phyloP scores from a whole-genome alignment of 2,329 filamentous ascomycete species.

The Calonectria fujianensis region DNA sequence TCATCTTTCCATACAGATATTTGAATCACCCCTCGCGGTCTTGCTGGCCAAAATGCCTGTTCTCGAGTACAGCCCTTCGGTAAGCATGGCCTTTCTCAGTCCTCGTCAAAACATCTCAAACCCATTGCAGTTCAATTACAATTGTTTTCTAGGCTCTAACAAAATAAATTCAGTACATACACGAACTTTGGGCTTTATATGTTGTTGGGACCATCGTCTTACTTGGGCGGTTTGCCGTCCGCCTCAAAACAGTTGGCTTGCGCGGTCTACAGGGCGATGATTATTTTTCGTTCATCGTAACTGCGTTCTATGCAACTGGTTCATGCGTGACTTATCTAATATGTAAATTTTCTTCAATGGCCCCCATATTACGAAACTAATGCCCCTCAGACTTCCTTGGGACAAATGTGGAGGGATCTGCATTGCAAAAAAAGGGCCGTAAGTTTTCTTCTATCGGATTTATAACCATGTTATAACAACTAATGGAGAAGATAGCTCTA shows the following conservation, averaged over 20 bases:
- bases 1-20: too few species aligned
- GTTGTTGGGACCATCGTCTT: conserved; percentile 58
- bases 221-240: conserved; percentile 58
- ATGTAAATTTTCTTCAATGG: conserved; percentile 46
- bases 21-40: background rate
- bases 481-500: conserved; percentile 42
- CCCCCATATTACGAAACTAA: accelerated
- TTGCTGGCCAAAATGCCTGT: conserved; percentile 24
- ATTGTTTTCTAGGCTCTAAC: background rate
- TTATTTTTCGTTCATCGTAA: conserved; percentile 58
- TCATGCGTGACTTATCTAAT: conserved; percentile 59
- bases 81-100: background rate
- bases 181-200: conserved; percentile 58
- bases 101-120: too few species aligned
- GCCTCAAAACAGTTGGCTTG: conserved; percentile 61
- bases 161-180: conserved; percentile 49
- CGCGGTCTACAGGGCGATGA: conserved; percentile 63
- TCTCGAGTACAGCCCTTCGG: conserved; percentile 34
- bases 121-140: background rate
- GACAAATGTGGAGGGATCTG: conserved; percentile 49
- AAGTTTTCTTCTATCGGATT: background rate
- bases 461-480: background rate
- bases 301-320: conserved; percentile 59
- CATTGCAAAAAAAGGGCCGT: conserved; percentile 30
- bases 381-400: conserved; percentile 44